These are phyloP conservation scores for Eucalyptus virginea DNA, from an alignment of 345 rosid species.

Conservation along the genomic window DNA sequence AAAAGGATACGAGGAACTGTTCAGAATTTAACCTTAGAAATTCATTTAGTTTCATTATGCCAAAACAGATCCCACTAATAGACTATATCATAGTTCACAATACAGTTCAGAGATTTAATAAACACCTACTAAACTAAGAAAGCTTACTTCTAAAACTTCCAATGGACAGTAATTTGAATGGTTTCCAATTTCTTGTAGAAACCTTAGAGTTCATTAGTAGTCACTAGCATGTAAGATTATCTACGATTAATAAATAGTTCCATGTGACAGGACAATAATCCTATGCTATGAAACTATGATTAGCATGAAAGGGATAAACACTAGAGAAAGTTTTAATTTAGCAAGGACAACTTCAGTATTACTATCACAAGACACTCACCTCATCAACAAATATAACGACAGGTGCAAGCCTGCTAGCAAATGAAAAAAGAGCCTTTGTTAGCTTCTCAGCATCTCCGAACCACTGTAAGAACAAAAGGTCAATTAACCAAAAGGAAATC, in stretches of 20 bases:
- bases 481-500: background rate
- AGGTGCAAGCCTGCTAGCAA: conserved; percentile 88
- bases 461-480: conserved; percentile 48
- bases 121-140: background rate
- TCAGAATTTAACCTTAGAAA: background rate
- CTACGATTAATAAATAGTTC: background rate
- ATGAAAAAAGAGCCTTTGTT: conserved; percentile 91
- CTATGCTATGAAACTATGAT: background rate
- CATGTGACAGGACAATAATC: background rate
- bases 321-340: background rate
- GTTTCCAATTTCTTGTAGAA: background rate
- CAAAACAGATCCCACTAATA: background rate
- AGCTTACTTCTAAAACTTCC: background rate
- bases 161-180: background rate
- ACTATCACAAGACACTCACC: conserved; percentile 23
- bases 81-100: background rate
- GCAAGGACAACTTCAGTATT: background rate
- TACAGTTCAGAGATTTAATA: background rate
- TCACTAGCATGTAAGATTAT: background rate
- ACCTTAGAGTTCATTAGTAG: background rate
- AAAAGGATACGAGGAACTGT: background rate
- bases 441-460: conserved; percentile 99
- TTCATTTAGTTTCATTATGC: background rate
- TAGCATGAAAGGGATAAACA: background rate
- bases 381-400: conserved; percentile 96